phyloP scores from a whole-genome alignment of 1,284 basidiomycete genomes.

The Coriolopsis trogii region DNA sequence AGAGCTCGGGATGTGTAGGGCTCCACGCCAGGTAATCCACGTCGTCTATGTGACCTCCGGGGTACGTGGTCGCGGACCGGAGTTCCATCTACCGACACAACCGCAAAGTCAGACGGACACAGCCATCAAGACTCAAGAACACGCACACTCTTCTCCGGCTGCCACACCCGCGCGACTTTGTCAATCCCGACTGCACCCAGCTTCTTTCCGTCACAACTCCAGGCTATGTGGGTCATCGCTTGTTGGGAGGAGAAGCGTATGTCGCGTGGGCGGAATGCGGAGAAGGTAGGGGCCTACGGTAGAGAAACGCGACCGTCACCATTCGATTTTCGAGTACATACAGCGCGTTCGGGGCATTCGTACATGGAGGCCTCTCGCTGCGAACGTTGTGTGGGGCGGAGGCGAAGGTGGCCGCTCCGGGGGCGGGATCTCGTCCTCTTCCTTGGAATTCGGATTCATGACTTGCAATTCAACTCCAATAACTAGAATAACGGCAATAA shows the following conservation, averaged over 20 bases:
- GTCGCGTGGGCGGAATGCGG: slow-evolving; percentile 76
- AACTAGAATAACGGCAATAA: background rate
- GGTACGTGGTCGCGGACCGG: slow-evolving; percentile 60
- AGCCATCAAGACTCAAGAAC: background rate
- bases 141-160: slow-evolving; percentile 72
- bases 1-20: slow-evolving; percentile 77
- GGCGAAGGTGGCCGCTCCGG: slow-evolving; percentile 76
- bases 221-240: slow-evolving; percentile 73
- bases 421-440: slow-evolving; percentile 60
- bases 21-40: slow-evolving; percentile 81
- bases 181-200: slow-evolving; percentile 79
- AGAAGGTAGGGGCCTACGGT: slow-evolving; percentile 69
- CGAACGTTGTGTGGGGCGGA: slow-evolving; percentile 69
- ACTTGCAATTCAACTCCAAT: slow-evolving; percentile 18
- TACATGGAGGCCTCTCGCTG: slow-evolving; percentile 73
- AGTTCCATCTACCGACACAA: slow-evolving; percentile 72
- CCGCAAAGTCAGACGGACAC: background rate
- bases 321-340: slow-evolving; percentile 9
- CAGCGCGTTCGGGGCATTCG: slow-evolving; percentile 32
- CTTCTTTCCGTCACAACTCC: slow-evolving; percentile 81
- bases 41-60: slow-evolving; percentile 72
- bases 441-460: slow-evolving; percentile 18
- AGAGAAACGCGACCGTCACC: slow-evolving; percentile 25
- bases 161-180: slow-evolving; percentile 74
- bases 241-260: slow-evolving; percentile 65